Base-by-base conservation (phyloP, 345 rosid genomes). In the Carallia brachiata region DNA sequence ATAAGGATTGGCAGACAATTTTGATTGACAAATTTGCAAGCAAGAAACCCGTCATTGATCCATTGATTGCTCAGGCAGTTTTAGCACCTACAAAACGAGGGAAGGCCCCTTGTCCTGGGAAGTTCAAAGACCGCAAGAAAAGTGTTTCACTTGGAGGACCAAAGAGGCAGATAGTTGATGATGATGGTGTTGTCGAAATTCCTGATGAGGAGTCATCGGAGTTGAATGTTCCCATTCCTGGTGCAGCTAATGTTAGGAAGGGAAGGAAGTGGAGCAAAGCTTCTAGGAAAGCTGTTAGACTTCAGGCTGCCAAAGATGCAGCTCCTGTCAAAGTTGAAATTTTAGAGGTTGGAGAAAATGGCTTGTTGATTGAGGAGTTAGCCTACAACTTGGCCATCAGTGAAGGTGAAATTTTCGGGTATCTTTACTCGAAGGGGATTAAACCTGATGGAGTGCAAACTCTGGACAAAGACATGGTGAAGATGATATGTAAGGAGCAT, bases 251-350 rank as follows among this genome's bases (percentile, higher is more conserved):
- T 3, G 88, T 83, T 16, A 87, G 93, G 74, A 95, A 87, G 84
- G 97, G 98, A 79, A 86, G 99, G 84, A 95, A 91, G 81, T 92
- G 97, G 99, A 95, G 83, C 82, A 95, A 91, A 85, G 99, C 99
- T 57, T 86, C 93, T 68, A 77, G 99, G 80, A 95, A 84, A 84
- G 99, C 99, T 56, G 99, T 89, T 48, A 90, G 85, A 66, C 83
- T 90, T 54, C 92, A 82, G 84, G 99, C 99, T 77, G 99, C 90
- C 52, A 89, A 78, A 78, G 97, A 91, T 13, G 93, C 97, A 18
- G 97, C 99, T 68, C 99, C 99, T 47, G 93, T 95, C 68, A 95
- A 85, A 85, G 97, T 84, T 66, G 99, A 92, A 66, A 95, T 95
- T 76, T 85, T 95, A 58, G 97, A 92, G 87, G 96, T 95, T 61